Percentiles rank a stretch among this genome's conserved stretches.
Conservation (phyloP, 371 early-diverging fungal species). For the Mucor plumbeus region DNA sequence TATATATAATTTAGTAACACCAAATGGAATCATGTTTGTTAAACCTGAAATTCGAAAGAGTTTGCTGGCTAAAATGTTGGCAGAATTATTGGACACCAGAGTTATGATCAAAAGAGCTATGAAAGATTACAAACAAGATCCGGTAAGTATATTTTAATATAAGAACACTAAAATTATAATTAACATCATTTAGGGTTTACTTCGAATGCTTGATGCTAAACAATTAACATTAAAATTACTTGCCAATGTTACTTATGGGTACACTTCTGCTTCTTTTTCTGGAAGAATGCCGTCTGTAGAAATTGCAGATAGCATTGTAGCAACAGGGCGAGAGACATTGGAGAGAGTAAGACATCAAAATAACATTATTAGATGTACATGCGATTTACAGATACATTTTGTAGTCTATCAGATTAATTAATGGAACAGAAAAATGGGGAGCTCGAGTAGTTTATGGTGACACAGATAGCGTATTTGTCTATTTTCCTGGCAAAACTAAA, state of each 20-base stretch:
- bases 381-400: background rate
- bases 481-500: conserved; percentile 70
- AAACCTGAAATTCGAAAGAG: conserved; percentile 78
- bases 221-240: conserved; percentile 87
- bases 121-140: conserved; percentile 71
- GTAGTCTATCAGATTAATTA: conserved; percentile 71
- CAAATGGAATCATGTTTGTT: conserved; percentile 86
- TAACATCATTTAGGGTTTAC: conserved; percentile 31
- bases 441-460: conserved; percentile 91
- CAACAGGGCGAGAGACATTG: conserved; percentile 81
- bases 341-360: conserved; percentile 57
- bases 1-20: conserved; percentile 59
- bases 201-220: conserved; percentile 71
- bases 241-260: conserved; percentile 94
- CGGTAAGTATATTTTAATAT: conserved; percentile 35
- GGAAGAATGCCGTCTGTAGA: conserved; percentile 92
- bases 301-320: conserved; percentile 90
- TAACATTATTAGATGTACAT: background rate
- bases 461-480: conserved; percentile 90
- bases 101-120: conserved; percentile 88
- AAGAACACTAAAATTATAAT: background rate
- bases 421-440: conserved; percentile 69
- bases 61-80: conserved; percentile 79
- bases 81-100: conserved; percentile 84
- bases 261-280: conserved; percentile 83